Conservation (phyloP, 2,329 filamentous ascomycete genomes). For the Pseudogymnoascus pannorum region DNA sequence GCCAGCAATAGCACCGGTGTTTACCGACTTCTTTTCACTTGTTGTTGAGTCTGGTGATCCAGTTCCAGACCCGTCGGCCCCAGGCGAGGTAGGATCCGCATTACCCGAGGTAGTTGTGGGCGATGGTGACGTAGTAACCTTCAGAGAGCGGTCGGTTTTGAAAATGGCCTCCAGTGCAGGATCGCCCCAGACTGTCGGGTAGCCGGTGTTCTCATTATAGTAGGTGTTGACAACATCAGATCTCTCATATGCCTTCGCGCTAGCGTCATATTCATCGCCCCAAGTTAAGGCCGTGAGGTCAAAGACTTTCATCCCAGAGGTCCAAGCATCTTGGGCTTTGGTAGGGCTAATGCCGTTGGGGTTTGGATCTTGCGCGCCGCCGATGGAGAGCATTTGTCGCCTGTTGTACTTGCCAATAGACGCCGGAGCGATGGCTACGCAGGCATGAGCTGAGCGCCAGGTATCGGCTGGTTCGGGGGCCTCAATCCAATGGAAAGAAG, state of each 20-base stretch:
- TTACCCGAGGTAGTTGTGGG: background rate
- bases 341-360: background rate
- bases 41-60: background rate
- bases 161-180: background rate
- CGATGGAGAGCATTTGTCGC: conserved; percentile 17
- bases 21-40: conserved; percentile 2
- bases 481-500: conserved; percentile 19
- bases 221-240: conserved; percentile 15
- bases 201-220: conserved; percentile 3
- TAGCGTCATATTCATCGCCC: conserved; percentile 12
- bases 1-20: conserved; percentile 19
- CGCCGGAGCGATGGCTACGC: conserved; percentile 14
- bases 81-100: background rate
- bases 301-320: conserved; percentile 15
- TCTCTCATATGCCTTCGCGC: conserved; percentile 12
- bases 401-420: background rate
- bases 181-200: background rate
- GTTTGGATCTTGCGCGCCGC: conserved; percentile 10
- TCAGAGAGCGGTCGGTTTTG: conserved; percentile 7
- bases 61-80: background rate
- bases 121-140: background rate
- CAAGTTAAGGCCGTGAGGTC: conserved; percentile 17
- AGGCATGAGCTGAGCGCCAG: conserved; percentile 14
- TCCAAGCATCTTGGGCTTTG: background rate
- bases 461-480: conserved; percentile 7